Evolutionary conservation across 306 rosid genomes (phyloP), one percentile per base, ranked within the genome.

Genomic region (Glycine latifolia): DNA sequence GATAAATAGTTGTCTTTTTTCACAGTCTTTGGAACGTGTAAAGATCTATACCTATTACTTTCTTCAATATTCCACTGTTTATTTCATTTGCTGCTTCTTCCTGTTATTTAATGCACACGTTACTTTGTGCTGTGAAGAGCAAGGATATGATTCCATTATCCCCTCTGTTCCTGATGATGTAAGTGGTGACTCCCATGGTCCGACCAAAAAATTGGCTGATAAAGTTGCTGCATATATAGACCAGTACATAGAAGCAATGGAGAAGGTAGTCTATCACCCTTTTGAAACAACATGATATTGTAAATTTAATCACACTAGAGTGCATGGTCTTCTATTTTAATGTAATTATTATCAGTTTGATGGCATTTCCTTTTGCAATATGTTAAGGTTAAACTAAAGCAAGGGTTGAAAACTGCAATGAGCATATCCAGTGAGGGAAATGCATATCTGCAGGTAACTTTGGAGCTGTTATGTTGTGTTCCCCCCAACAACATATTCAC

Each of bases 391-490:
- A 95, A 93, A 84, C 88, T 95, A 60, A 95, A 95, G 85, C 98
- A 95, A 88, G 99, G 98, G 14, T 82, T 95, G 81, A 95, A 89
- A 90, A 73, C 81, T 67, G 98, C 97, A 35, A 95, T 95, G 98
- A 87, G 88, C 85, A 89, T 95, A 80, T 93, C 99, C 5, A 83
- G 89, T 5, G 97, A 95, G 79, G 99, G 99, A 74, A 95, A 95
- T 60, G 88, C 89, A 58, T 95, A 93, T 89, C 85, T 95, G 80
- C 98, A 95, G 91, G 99, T 93, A 86, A 56, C 48, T 77, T 13
- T 37, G 67, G 17, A 73, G 20, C 73, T 81, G 55, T 77, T 72
- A 39, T 16, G 14, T 26, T 63, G 50, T 69, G 8, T 82, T 15
- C 20, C 1, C 16, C 10, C 35, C 1, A 2, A 8, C n/a, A 13